Evolutionary conservation across 2,329 filamentous ascomycete species (phyloP), one percentile per base, ranked within the genome.

Genomic region (Trichothecium sympodiale): DNA sequence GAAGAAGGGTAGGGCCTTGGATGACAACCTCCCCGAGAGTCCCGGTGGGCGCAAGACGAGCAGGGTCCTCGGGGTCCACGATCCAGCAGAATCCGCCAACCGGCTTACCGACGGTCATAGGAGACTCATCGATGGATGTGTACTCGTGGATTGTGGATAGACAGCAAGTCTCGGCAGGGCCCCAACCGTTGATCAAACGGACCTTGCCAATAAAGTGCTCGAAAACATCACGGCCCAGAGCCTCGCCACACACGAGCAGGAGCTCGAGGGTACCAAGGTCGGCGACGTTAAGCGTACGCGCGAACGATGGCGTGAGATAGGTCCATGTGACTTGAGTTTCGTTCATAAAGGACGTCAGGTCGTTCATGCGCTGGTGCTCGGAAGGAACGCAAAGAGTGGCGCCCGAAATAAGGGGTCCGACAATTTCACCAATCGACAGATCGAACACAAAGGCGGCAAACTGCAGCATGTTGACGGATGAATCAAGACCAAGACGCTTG

Each of bases 1-100:
- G 52, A 15, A 62, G 64, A 12, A 73, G 5, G 14, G 39, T 41
- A n/a, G 67, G 67, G 2, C 41, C 41, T 26, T 45, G 38, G 14
- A 45, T 38, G 17, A 41, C 25, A 13, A 45, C 33, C 30, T 45
- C 43, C 6, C 43, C 41, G 3, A 40, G 10, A 13, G 29, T 32
- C 8, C 43, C 43, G 14, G 41, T 14, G 17, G 43, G 41, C 3
- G 36, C 38, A 2, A 40, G 28, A 4, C 26, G 26, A 12, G 31
- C 13, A 17, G 32, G 25, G 18, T 44, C 25, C 7, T 33, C 26
- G 10, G 33, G 30, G 10, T 43, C 38, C n/a, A 40, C 35, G 27
- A 42, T 34, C 40, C 40, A 42, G 15, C 29, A 35, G 9, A 33
- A 33, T 17, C 42, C 43, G 5, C 41, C 41, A 12, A 38, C 33